Percentiles rank a stretch among this genome's conserved stretches.
phyloP scores from a whole-genome alignment of 1,284 basidiomycete genomes.

The Entoloma clypeatum region DNA sequence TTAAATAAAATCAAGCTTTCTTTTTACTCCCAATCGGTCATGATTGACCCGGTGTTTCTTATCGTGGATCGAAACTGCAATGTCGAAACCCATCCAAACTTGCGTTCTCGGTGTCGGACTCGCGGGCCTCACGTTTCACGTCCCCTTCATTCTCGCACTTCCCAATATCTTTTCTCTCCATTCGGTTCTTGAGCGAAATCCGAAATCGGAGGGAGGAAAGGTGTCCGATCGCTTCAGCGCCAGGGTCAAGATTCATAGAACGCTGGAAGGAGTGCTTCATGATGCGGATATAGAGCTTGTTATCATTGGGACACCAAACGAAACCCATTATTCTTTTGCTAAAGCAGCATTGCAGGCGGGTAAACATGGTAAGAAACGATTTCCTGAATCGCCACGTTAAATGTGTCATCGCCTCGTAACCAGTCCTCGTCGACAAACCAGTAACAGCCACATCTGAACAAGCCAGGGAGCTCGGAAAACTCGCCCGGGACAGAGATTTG shows the following conservation, averaged over 20 bases:
- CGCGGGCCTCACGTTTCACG: slow-evolving; percentile 72
- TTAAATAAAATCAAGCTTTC: no score
- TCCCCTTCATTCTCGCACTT: slow-evolving; percentile 75
- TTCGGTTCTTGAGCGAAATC: slow-evolving; percentile 61
- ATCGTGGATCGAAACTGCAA: slow-evolving; percentile 16
- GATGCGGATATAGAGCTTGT: slow-evolving; percentile 65
- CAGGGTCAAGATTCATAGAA: slow-evolving; percentile 51
- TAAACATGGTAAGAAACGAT: slow-evolving; percentile 64
- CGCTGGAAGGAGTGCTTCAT: slow-evolving; percentile 51
- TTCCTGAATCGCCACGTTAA: neutral
- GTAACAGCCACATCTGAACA: slow-evolving; percentile 65
- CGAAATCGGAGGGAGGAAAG: slow-evolving; percentile 55
- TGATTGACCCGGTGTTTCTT: neutral
- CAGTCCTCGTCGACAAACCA: slow-evolving; percentile 83
- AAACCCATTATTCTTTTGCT: slow-evolving; percentile 74
- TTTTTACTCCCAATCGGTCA: neutral
- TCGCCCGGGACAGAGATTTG: slow-evolving; percentile 65
- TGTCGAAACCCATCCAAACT: slow-evolving; percentile 55
- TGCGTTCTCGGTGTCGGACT: slow-evolving; percentile 77
- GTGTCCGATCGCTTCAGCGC: slow-evolving; percentile 60
- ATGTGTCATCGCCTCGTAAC: neutral
- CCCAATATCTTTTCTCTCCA: slow-evolving; percentile 70
- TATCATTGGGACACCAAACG: slow-evolving; percentile 75
- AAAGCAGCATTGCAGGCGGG: slow-evolving; percentile 65
- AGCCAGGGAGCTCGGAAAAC: slow-evolving; percentile 60